Evolutionary conservation across 805 yeast genomes (phyloP), one percentile per base, ranked within the genome.

Genomic region (Candida awuae): DNA sequence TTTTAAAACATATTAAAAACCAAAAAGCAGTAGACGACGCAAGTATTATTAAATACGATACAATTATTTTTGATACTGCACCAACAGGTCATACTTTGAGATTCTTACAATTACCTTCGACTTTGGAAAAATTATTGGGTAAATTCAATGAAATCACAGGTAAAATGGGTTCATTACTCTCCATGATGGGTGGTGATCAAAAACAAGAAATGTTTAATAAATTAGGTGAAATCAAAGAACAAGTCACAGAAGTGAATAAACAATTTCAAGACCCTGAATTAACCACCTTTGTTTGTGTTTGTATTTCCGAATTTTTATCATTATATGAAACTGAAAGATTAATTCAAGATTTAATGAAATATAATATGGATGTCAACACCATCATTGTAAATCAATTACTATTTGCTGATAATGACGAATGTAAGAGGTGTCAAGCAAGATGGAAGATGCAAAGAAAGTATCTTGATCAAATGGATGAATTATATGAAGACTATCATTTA

Each of bases 21-120:
- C 92, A 84, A 64, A 53, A 59, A 32, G 45, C 47, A 6, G 53
- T 48, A 20, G 60, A 56, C 17, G 57, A 55, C 42, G 42, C 54
- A 6, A 50, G 51, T 27, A 49, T 56, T 7, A 65, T 72, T 44
- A 70, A 70, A 34, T 92, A 83, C 59, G 86, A 84, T 50, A 86
- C 95, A 8, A 88, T 92, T 48, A 86, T 92, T 49, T 92, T 92
- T 55, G 99, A 92, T 62, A 92, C 99, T n/a, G 98, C 99, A 0
- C 99, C 99, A 52, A 92, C 99, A 0, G 99, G 99, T 27, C 99
- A 92, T 63, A 92, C 98, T 2, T 69, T 92, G 52, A 77, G 99
- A 55, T 92, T 92, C 62, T 70, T 92, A 59, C 96, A 88, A 63
- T 75, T 92, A 54, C 99, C 99, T 28, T 75, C 94, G 21, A 88